Conservation (phyloP, 345 rosid species). For the Ailanthus altissimus region DNA sequence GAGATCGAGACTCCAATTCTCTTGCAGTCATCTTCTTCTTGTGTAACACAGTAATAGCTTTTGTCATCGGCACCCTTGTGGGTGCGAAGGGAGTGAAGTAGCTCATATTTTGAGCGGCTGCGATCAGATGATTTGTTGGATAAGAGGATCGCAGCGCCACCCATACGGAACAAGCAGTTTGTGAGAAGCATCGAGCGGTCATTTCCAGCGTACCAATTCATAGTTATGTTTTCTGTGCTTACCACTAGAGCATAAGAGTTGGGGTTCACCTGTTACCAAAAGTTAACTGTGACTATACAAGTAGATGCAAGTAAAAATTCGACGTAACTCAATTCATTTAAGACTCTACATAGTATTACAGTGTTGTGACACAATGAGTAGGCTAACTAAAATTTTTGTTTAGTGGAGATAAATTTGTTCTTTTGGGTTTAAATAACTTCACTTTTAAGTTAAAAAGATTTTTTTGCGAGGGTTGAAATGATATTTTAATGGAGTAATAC, state of each 20-base stretch:
- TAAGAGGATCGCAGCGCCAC: conserved; percentile 59
- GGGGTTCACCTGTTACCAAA: conserved; percentile 50
- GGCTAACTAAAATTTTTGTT: too few species aligned
- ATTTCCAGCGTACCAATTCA: conserved; percentile 51
- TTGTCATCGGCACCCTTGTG: conserved; percentile 58
- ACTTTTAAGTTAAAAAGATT: too few species aligned
- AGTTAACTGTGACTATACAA: too few species aligned
- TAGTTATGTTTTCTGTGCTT: conserved; percentile 56
- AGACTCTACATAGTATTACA: too few species aligned
- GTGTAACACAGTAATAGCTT: conserved; percentile 49
- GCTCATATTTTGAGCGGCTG: conserved; percentile 48
- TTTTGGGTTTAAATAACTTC: too few species aligned
- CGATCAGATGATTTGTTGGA: conserved; percentile 48
- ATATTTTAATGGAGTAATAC: too few species aligned
- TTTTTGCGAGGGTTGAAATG: too few species aligned
- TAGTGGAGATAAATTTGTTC: too few species aligned
- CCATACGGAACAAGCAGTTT: conserved; percentile 56
- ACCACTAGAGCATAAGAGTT: conserved; percentile 60
- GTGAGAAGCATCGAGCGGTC: conserved; percentile 59
- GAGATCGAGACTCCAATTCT: conserved; percentile 53
- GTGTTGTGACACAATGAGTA: too few species aligned
- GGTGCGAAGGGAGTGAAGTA: conserved; percentile 55
- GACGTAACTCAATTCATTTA: too few species aligned
- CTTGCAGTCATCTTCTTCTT: conserved; percentile 50
- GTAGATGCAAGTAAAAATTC: too few species aligned